Conservation (phyloP, 176 grass and related monocot genomes). For the Oropetium thomaeum region DNA sequence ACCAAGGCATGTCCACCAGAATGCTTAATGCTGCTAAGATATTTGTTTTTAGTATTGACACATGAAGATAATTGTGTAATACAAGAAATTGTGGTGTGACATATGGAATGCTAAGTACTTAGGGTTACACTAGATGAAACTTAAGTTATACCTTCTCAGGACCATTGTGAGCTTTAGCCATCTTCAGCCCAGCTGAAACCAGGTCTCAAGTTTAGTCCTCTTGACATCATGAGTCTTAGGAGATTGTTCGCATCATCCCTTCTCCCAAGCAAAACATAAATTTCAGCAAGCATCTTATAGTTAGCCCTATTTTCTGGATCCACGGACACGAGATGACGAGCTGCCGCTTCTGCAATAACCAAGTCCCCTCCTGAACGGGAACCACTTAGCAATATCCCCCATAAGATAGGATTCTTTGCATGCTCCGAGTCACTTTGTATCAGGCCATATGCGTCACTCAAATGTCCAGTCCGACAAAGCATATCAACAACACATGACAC, state of each 20-base stretch:
- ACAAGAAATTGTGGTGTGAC: conserved; percentile 2
- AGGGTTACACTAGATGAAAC: neutral
- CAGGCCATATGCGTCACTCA: conserved; percentile 61
- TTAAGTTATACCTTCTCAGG: conserved; percentile 34
- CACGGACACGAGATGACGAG: conserved; percentile 46
- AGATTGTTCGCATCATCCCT: conserved; percentile 44
- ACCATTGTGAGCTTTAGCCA: conserved; percentile 31
- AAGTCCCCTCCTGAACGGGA: conserved; percentile 47
- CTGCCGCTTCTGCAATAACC: conserved; percentile 54
- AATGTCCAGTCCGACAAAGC: conserved; percentile 47
- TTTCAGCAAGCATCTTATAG: conserved; percentile 72
- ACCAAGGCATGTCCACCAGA: neutral
- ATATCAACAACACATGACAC: conserved; percentile 68
- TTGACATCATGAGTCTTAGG: conserved; percentile 35
- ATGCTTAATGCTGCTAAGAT: conserved; percentile 3
- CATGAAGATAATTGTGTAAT: neutral
- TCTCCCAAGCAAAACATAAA: conserved; percentile 69
- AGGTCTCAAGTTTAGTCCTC: conserved; percentile 35
- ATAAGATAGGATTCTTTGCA: conserved; percentile 30
- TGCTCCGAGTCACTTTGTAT: conserved; percentile 28
- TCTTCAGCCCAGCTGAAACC: conserved; percentile 65
- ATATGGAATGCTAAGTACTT: conserved; percentile 1
- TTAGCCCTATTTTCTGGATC: conserved; percentile 65
- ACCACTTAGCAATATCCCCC: conserved; percentile 61
- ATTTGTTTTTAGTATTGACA: neutral